phyloP scores from a whole-genome alignment of 2,329 filamentous ascomycete genomes.

The Colletotrichum spaethianum region DNA sequence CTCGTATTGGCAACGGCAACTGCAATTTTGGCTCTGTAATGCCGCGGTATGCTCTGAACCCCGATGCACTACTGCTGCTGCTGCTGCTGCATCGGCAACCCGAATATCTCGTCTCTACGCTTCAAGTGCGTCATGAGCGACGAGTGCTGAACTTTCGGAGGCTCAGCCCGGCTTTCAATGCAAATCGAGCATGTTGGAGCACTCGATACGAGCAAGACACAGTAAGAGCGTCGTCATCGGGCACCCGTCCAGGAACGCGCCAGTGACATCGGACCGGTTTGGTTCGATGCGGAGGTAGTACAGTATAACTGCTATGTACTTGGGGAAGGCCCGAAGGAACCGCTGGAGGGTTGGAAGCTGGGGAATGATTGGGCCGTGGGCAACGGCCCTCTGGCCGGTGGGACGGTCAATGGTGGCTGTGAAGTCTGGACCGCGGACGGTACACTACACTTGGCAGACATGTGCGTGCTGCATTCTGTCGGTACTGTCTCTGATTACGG shows the following conservation, averaged over 20 bases:
- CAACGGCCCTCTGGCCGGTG: constrained; percentile 8
- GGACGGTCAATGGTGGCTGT: constrained; percentile 19
- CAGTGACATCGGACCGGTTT: constrained; percentile 9
- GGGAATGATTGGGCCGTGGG: constrained; percentile 19
- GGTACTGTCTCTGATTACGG: not conserved
- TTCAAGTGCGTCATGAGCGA: not conserved
- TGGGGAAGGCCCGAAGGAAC: constrained; percentile 11
- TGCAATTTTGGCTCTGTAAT: no score
- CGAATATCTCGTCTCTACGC: not conserved
- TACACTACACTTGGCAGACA: not conserved
- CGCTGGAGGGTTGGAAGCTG: not conserved
- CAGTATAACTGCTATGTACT: no score
- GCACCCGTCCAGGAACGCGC: not conserved
- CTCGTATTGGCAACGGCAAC: constrained; percentile 10
- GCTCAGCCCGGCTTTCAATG: not conserved
- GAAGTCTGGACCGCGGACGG: constrained; percentile 25
- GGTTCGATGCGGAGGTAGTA: constrained; percentile 9
- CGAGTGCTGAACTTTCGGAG: not conserved
- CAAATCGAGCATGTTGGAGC: not conserved
- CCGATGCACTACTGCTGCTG: constrained; percentile 3
- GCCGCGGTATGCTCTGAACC: no score
- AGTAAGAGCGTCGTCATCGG: constrained; percentile 18
- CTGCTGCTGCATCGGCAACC: constrained; percentile 11
- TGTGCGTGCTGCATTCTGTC: not conserved
- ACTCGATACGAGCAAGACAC: not conserved